Evolutionary conservation across 1,284 basidiomycete species (phyloP).

Genomic region (Malassezia vespertilionis): DNA sequence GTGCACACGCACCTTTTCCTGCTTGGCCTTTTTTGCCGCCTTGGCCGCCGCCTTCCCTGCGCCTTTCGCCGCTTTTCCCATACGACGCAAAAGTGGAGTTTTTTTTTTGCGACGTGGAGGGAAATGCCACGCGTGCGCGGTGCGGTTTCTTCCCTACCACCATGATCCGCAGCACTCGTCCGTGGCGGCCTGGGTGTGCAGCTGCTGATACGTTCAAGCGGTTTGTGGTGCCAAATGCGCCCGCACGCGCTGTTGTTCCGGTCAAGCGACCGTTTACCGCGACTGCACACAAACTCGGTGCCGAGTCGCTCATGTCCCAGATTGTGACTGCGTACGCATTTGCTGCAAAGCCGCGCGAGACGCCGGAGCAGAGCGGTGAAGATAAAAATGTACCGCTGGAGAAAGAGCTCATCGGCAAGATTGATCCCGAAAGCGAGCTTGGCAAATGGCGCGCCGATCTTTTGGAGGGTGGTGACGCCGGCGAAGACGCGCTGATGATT

Average conservation of each 20-base stretch:
- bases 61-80: conserved; percentile 43
- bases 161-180: conserved; percentile 11
- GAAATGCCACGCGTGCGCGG: too few relatives aligned
- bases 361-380: conserved; percentile 14
- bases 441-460: conserved; percentile 59
- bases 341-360: conserved; percentile 58
- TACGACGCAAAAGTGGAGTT: conserved; percentile 6
- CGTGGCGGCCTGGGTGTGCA: conserved; percentile 12
- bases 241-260: background rate
- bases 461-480: conserved; percentile 52
- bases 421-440: conserved; percentile 54
- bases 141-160: background rate
- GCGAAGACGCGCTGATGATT: conserved; percentile 50
- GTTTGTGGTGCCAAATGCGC: conserved; percentile 13
- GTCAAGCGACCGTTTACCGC: background rate
- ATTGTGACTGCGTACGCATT: conserved; percentile 67
- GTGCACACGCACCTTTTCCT: conserved; percentile 24
- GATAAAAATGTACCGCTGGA: conserved; percentile 8
- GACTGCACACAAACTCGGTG: conserved; percentile 1
- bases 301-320: conserved; percentile 16
- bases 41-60: conserved; percentile 41
- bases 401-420: conserved; percentile 55
- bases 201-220: conserved; percentile 15
- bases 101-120: background rate
- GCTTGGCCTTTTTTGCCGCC: conserved; percentile 45